Percentiles rank a stretch among this genome's conserved stretches.
These are phyloP conservation scores for Pilaira anomala DNA, from an alignment of 192 early-diverging fungal genomes.

Conservation along the genomic window DNA sequence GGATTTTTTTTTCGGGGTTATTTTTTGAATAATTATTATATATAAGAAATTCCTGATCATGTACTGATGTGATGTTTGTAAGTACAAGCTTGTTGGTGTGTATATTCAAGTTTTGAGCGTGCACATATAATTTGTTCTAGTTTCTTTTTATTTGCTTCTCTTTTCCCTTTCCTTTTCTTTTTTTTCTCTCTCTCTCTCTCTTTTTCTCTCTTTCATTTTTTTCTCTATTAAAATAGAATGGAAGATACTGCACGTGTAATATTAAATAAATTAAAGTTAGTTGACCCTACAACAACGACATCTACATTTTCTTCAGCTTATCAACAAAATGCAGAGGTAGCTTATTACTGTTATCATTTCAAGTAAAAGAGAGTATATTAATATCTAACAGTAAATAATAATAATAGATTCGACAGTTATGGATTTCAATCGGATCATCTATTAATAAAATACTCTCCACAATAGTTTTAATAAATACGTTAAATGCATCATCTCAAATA, in stretches of 20 bases:
- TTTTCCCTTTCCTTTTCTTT: not conserved
- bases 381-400: not conserved
- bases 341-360: not conserved
- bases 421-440: not conserved
- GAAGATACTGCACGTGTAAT: not conserved
- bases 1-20: too few species aligned
- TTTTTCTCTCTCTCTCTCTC: not conserved
- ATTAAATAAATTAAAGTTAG: conserved; percentile 8
- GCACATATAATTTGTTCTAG: too few species aligned
- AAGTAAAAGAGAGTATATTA: not conserved
- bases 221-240: not conserved
- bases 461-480: not conserved
- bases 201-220: not conserved
- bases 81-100: too few species aligned
- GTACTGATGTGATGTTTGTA: too few species aligned
- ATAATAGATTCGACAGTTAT: not conserved
- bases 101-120: too few species aligned
- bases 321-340: conserved; percentile 1
- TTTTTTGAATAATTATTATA: too few species aligned
- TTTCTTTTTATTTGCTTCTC: too few species aligned
- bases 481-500: conserved; percentile 2
- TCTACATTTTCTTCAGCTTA: conserved; percentile 2
- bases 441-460: conserved; percentile 1
- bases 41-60: too few species aligned
- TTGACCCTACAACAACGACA: not conserved